A percentile compares a stretch with the other conserved stretches of the same genome.
phyloP scores from a whole-genome alignment of 2,329 filamentous ascomycete species.

The Apiospora arundinis region DNA sequence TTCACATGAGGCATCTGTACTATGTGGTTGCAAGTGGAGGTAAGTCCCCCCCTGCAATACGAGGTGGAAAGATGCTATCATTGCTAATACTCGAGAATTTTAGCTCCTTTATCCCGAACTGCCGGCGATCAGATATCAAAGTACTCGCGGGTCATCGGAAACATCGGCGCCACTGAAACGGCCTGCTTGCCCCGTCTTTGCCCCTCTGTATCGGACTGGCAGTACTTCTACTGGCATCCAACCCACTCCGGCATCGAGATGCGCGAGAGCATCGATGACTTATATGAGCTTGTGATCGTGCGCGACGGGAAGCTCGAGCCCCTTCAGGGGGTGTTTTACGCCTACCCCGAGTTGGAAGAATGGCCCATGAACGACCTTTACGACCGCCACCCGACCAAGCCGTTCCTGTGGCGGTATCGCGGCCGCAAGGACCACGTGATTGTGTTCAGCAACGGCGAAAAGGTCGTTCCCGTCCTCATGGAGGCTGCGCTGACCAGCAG shows the following conservation, averaged over 20 bases:
- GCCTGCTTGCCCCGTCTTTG: constrained; percentile 27
- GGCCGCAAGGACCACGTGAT: constrained; percentile 42
- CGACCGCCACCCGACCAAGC: constrained; percentile 34
- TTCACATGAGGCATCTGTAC: constrained; percentile 29
- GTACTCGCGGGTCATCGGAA: constrained; percentile 28
- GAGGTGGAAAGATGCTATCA: background rate
- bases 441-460: constrained; percentile 41
- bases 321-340: constrained; percentile 37
- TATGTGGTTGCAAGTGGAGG: constrained; percentile 31
- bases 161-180: constrained; percentile 33
- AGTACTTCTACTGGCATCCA: constrained; percentile 33
- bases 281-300: constrained; percentile 43
- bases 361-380: constrained; percentile 45
- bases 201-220: constrained; percentile 31
- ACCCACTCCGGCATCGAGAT: constrained; percentile 29
- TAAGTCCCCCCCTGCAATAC: background rate
- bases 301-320: constrained; percentile 31
- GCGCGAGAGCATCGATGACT: constrained; percentile 26
- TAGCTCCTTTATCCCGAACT: constrained; percentile 30
- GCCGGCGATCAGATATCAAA: constrained; percentile 27
- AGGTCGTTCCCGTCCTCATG: constrained; percentile 39
- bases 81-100: background rate
- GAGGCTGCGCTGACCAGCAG: constrained; percentile 44
- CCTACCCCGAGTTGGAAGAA: constrained; percentile 39
- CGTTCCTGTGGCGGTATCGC: constrained; percentile 30